phyloP scores from a whole-genome alignment of 176 grass and related monocot genomes.

The Pontederia paniculata region DNA sequence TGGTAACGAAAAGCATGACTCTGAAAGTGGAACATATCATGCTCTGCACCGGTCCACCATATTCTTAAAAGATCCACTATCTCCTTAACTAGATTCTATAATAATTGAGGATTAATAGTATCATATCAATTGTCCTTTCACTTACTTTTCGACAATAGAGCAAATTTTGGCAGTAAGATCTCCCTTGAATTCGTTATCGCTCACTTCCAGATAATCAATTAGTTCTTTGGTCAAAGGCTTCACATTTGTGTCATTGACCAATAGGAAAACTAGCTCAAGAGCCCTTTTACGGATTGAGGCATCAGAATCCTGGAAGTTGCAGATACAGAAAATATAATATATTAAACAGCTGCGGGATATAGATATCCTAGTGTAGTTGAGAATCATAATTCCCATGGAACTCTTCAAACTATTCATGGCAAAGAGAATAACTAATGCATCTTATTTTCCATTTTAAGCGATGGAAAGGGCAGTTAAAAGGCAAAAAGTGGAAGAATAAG shows the following conservation, averaged over 20 bases:
- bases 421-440: too few species aligned
- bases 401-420: too few species aligned
- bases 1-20: too few species aligned
- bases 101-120: neutral
- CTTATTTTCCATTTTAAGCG: too few species aligned
- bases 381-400: too few species aligned
- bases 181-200: slow-evolving; percentile 94
- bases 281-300: slow-evolving; percentile 98
- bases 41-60: too few species aligned
- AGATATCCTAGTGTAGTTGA: too few species aligned
- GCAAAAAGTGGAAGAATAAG: too few species aligned
- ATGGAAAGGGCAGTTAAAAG: too few species aligned
- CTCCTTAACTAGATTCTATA: neutral
- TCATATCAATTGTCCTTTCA: neutral
- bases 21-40: too few species aligned
- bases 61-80: neutral
- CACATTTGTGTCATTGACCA: slow-evolving; percentile 83
- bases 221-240: slow-evolving; percentile 95
- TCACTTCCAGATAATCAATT: slow-evolving; percentile 94
- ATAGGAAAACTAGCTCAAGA: slow-evolving; percentile 80
- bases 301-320: slow-evolving; percentile 84
- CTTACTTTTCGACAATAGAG: slow-evolving; percentile 96
- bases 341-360: too few species aligned
- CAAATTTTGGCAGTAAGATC: slow-evolving; percentile 93
- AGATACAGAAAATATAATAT: slow-evolving; percentile 2